Evolutionary conservation across 2,329 filamentous ascomycete genomes (phyloP), one percentile per base, ranked within the genome.

Genomic region (Stachybotrys echinatus): DNA sequence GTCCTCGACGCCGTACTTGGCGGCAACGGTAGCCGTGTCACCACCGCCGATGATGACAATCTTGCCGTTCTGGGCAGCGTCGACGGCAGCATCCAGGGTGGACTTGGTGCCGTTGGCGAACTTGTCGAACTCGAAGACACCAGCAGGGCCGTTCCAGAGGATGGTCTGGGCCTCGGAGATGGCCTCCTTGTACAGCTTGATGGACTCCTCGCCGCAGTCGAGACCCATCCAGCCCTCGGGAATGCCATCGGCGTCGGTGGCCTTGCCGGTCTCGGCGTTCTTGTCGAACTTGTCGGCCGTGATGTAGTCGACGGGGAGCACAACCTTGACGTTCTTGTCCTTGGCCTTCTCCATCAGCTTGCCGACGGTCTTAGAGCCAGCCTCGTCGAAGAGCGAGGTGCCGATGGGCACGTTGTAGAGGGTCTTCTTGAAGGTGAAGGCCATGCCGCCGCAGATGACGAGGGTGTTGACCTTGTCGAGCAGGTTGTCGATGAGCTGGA

Each of bases 381-480:
- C 87, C 78, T 96, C 89, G 64, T 99, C 94, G 69, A 95, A 99
- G 63, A 99, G 81, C 48, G 80, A 94, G 77, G 85, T 85, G 54
- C 94, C 94, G 59, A 99, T 99, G 72, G 85, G 81, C 65, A 97
- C 85, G 68, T 82, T 79, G 74, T 96, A 83, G 50, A 97, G 82
- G n/a, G 90, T 92, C 84, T 99, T 99, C 83, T 97, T 97, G 84
- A 99, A 99, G 63, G 94, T 99, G 79, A 97, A 99, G 55, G 94
- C 92, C 94, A 99, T 99, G 64, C 80, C 94, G 68, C 94, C 94
- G 71, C 92, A 96, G 74, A 99, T 87, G 74, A 99, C 88, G 59
- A 99, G 83, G 71, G 87, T 94, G 82, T 99, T 83, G 72, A 99
- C 92, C 83, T 99, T 97, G 74, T 91, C 89, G 60, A 99, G 87